A percentile compares a stretch with the other conserved stretches of the same genome.
Evolutionary conservation across 2,329 filamentous ascomycete species (phyloP).

Genomic region (Sporothrix brasiliensis): DNA sequence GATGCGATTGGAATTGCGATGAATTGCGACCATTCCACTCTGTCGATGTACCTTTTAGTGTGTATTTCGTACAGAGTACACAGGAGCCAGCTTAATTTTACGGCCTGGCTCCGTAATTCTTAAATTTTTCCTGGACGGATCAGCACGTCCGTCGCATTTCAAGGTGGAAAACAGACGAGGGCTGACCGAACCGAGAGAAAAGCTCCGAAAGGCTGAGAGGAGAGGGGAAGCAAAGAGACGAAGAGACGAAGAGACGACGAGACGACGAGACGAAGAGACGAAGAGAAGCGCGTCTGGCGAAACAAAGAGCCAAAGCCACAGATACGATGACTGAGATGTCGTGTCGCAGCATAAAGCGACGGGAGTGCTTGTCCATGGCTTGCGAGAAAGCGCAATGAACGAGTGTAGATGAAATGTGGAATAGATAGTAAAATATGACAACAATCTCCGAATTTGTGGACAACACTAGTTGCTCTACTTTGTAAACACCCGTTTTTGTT

Average conservation of each 20-base stretch:
- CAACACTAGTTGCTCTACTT: too few relatives aligned
- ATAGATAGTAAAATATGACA: neutral
- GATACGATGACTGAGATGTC: neutral
- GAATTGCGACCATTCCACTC: neutral
- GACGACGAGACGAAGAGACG: too few relatives aligned
- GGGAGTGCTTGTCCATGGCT: neutral
- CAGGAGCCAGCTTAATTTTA: neutral
- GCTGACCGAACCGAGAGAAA: neutral
- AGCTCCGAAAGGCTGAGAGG: neutral
- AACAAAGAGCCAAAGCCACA: conserved; percentile 16
- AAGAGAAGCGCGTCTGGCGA: neutral
- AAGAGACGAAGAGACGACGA: too few relatives aligned
- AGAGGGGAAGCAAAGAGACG: neutral
- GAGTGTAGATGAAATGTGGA: neutral
- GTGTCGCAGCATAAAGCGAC: neutral
- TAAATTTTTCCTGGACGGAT: neutral
- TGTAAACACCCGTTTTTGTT: neutral
- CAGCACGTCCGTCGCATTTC: neutral
- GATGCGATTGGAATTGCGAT: too few relatives aligned
- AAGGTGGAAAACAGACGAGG: neutral
- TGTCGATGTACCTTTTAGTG: neutral
- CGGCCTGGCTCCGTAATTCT: too few relatives aligned
- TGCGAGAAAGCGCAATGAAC: neutral
- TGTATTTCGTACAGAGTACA: too few relatives aligned
- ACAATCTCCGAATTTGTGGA: too few relatives aligned